Evolutionary conservation across 331 rosid genomes (phyloP), one percentile per base, ranked within the genome.

Genomic region (Dryas integrifolia): DNA sequence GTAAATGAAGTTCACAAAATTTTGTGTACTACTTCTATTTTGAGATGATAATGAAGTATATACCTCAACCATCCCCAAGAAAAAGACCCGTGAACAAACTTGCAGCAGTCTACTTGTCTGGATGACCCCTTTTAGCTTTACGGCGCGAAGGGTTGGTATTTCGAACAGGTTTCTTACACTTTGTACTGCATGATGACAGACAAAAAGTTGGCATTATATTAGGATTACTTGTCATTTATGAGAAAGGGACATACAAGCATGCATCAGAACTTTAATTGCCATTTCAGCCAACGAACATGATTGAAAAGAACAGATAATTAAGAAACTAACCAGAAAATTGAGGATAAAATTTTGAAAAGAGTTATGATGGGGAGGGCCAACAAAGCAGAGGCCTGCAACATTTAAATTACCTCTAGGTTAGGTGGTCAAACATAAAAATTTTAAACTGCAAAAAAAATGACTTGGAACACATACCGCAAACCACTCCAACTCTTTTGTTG

Each of bases 401-500:
- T 68, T 59, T 58, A 16, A 43, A 56, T 68, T n/a, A 43, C 18
- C 0, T 35, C 11, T 52, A 59, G 40, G 73, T 75, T 40, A 84
- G 74, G 70, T 35, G 56, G 60, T 63, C 61, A 44, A 71, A 15
- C 12, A 26, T 58, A 57, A 44, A 35, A 6, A 58, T 61, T 84
- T 75, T 62, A 78, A 70, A 48, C 26, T 6, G 62, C 43, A 38
- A 39, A 40, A 48, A 61, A 5, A 7, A 5, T 75, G 61, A 41
- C 15, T 9, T 8, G 78, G 46, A 16, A 76, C 50, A 68, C 96
- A 60, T 81, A 95, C 99, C 87, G 79, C 92, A 88, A 95, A 90
- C 99, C 97, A 92, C 78, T 81, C 97, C 76, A 89, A 83, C 83
- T 95, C 97, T 76, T 83, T 89, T 9, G 93, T 87, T 53, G 97